Evolutionary conservation across 208 protist species (phyloP), one percentile per base, ranked within the genome.

Genomic region (Tetramitus jugosus): DNA sequence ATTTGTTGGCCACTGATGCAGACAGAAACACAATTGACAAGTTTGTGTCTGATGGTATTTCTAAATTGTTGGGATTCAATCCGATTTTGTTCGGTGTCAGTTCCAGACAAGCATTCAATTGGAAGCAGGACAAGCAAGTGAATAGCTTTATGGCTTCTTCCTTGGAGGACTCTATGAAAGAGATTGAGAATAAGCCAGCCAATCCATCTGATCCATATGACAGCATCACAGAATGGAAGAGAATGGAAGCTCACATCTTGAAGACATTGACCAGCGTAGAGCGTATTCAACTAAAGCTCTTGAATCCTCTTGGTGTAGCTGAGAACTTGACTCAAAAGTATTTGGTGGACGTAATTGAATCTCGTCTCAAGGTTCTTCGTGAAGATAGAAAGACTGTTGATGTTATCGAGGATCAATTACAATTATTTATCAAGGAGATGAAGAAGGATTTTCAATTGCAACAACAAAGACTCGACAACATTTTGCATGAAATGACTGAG

Each of bases 21-120:
- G 75, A 78, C 35, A 13, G 3, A 40, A 17, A 65, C 8, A 29
- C 46, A 37, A 52, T 78, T 13, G 75, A 53, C 29, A 35, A 10
- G 3, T 78, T 78, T 43, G 52, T 78, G 13, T n/a, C 13, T 33
- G 42, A 49, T 56, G 49, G 49, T 20, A 69, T 69, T 40, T 56
- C 26, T 26, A 45, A 61, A 39, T 52, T 78, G n/a, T 56, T 78
- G 23, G 49, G 49, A 14, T 37, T 65, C 56, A 31, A 65, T 52
- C 23, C 75, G 26, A 33, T 39, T 17, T n/a, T 65, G 3, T 65
- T 65, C 39, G 37, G 26, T 52, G 40, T 78, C 3, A 39, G 26
- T 56, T 1, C 52, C 0, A 56, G 26, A 56, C 8, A 35, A 33
- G 23, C 23, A 3, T 39, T 56, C 29, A 43, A 60, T n/a, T 49